Conservation (phyloP, 148 eudicot genomes). For the Limonium bicolor region DNA sequence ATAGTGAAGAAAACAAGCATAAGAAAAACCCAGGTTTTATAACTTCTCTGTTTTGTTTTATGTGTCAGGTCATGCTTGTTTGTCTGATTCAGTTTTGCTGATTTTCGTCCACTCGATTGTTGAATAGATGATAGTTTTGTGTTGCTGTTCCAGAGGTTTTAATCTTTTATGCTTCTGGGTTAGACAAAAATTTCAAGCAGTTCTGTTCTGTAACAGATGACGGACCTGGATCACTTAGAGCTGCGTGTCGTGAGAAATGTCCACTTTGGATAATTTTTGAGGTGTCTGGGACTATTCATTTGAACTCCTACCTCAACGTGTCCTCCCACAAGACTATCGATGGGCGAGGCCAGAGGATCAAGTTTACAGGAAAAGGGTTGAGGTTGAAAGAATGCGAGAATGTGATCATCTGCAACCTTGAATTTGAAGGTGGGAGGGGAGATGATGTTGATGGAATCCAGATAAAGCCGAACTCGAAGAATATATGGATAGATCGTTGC, state of each 20-base stretch:
- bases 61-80: too few relatives aligned
- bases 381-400: slow-evolving; percentile 88
- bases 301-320: slow-evolving; percentile 45
- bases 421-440: slow-evolving; percentile 83
- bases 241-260: slow-evolving; percentile 68
- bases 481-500: slow-evolving; percentile 96
- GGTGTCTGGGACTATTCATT: slow-evolving; percentile 70
- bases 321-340: slow-evolving; percentile 84
- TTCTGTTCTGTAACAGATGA: slow-evolving; percentile 54
- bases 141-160: too few relatives aligned
- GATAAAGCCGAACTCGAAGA: slow-evolving; percentile 76
- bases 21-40: too few relatives aligned
- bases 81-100: too few relatives aligned
- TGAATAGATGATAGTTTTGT: not conserved
- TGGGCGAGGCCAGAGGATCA: slow-evolving; percentile 78
- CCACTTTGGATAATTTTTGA: slow-evolving; percentile 90
- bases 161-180: too few relatives aligned
- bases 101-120: not conserved
- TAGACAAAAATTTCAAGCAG: too few relatives aligned
- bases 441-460: slow-evolving; percentile 90
- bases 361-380: slow-evolving; percentile 68
- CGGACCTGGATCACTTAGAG: slow-evolving; percentile 91
- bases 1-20: too few relatives aligned
- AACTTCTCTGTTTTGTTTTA: too few relatives aligned
- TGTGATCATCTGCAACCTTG: slow-evolving; percentile 73